Conservation (phyloP, 2,329 filamentous ascomycete species). For the Trichoderma sp. region DNA sequence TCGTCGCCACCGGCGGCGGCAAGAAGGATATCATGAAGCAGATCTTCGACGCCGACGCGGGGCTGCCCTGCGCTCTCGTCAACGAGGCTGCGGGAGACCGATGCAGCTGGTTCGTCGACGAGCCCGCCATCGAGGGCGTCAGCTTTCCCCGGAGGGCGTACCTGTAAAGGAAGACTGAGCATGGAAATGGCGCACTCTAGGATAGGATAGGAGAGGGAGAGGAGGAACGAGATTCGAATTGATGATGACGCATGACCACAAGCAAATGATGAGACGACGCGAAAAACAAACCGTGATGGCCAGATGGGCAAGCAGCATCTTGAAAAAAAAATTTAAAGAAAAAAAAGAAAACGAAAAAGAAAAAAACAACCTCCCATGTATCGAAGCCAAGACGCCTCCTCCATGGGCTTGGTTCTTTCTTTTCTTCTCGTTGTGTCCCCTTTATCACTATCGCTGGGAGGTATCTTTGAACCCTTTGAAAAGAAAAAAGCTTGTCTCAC, state of each 20-base stretch:
- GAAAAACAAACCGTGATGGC: background rate
- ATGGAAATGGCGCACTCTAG: background rate
- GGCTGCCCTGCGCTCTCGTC: slow-evolving; percentile 81
- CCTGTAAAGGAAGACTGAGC: slow-evolving; percentile 35
- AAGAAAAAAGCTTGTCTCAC: background rate
- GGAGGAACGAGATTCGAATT: background rate
- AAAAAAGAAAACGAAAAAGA: background rate
- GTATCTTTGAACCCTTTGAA: background rate
- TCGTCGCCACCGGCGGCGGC: slow-evolving; percentile 82
- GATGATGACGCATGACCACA: slow-evolving; percentile 13
- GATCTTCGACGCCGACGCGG: slow-evolving; percentile 79
- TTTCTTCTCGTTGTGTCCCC: background rate
- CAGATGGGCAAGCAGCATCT: background rate
- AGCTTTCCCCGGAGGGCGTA: slow-evolving; percentile 73
- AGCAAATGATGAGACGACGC: slow-evolving; percentile 2
- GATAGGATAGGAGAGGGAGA: no score
- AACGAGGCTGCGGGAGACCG: slow-evolving; percentile 82
- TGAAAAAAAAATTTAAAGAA: background rate
- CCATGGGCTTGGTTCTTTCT: background rate
- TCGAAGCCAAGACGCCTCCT: background rate
- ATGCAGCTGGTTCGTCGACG: slow-evolving; percentile 94
- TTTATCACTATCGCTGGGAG: background rate
- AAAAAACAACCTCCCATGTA: background rate
- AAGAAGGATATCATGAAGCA: slow-evolving; percentile 92
- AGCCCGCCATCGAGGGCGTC: slow-evolving; percentile 80